Conservation (phyloP, 2,329 filamentous ascomycete species). For the Botrytis deweyae region DNA sequence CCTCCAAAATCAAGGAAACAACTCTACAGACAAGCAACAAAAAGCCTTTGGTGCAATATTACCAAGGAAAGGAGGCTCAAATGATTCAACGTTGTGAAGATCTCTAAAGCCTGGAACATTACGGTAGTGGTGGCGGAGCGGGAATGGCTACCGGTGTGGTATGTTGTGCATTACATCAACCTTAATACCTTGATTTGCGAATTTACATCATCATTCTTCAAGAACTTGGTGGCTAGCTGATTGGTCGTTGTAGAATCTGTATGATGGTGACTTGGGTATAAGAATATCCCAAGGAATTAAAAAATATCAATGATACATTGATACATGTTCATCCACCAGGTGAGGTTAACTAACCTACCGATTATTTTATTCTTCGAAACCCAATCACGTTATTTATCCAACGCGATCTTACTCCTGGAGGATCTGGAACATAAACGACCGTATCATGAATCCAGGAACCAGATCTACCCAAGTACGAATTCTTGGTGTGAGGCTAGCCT, state of each 20-base stretch:
- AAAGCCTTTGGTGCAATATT: neutral
- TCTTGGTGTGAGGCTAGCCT: neutral
- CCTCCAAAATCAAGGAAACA: neutral
- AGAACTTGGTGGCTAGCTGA: neutral
- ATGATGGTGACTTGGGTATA: neutral
- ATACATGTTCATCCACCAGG: neutral
- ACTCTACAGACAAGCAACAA: neutral
- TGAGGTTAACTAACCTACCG: neutral
- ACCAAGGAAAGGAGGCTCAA: constrained; percentile 7
- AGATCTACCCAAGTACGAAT: neutral
- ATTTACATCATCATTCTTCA: constrained; percentile 2
- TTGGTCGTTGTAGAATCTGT: neutral
- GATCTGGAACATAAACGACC: neutral
- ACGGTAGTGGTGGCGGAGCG: constrained; percentile 4
- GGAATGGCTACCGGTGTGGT: neutral
- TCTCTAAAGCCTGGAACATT: neutral
- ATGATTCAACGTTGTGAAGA: neutral
- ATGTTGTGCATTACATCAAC: neutral
- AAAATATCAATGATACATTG: neutral
- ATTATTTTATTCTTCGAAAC: neutral
- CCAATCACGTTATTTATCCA: neutral
- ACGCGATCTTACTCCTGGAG: neutral
- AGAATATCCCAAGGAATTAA: neutral
- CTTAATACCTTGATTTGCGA: neutral
- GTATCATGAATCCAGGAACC: neutral